Evolutionary conservation across 78 protist genomes (phyloP).

Genomic region (Isochrysis galbana): DNA sequence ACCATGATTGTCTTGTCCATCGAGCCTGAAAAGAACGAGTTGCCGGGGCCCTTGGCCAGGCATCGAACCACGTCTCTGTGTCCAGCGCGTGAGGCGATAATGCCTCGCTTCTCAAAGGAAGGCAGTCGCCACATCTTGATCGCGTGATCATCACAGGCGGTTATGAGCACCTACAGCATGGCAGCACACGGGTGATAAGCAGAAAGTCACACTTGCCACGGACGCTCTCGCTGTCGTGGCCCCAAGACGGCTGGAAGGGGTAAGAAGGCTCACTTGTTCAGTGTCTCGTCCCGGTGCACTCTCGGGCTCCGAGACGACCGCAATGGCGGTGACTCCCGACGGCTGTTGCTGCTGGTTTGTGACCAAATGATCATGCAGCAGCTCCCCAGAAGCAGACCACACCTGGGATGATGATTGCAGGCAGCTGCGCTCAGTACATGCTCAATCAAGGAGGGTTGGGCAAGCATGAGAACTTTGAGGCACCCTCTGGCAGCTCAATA

Average conservation of each 20-base stretch:
- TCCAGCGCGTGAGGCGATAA: not conserved
- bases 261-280: no score
- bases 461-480: no score
- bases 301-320: not conserved
- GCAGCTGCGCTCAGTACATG: no score
- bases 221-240: no score
- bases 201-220: no score
- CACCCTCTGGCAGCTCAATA: no score
- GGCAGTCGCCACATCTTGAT: not conserved
- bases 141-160: not conserved
- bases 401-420: no score
- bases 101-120: not conserved
- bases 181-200: no score
- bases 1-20: no score
- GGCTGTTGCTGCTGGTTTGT: not conserved
- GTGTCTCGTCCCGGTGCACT: no score
- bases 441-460: no score
- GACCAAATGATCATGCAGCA: not conserved
- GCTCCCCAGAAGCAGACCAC: not conserved
- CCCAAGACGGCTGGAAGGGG: no score
- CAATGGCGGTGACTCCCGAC: not conserved
- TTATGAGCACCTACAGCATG: not conserved
- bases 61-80: not conserved
- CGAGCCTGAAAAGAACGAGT: not conserved
- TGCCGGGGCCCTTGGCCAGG: not conserved